Base-by-base conservation (phyloP, 495 filamentous ascomycete species). In the Neurospora tetrasperma region DNA sequence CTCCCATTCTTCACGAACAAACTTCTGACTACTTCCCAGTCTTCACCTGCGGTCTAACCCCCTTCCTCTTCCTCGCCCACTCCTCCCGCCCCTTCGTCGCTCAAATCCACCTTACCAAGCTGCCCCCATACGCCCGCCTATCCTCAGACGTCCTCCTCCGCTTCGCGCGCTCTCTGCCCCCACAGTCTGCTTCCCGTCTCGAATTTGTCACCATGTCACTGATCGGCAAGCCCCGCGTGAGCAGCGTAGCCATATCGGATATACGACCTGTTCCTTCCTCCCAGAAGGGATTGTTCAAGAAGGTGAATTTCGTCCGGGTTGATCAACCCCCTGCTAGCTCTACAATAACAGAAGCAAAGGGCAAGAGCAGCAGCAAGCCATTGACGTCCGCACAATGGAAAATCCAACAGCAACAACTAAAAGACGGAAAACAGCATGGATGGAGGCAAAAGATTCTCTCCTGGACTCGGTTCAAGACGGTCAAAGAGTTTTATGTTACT, bases 131-230 rank as follows among this genome's bases (percentile, higher is more conserved):
- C 78, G 91, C 90, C n/a, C 89, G 93, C 14, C 81, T 83, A 42
- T 94, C 92, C 0, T 84, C 84, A n/a, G 89, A 91, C 14, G 82
- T 86, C 71, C 84, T 93, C n/a, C 74, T 88, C 40, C 87, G 88
- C 35, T 96, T 91, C 78, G 85, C 86, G 0, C 85, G 85, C 70
- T 85, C 85, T 38, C 82, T 93, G 0, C 90, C 93, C 3, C 85
- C 89, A 0, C 54, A 66, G 7, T 66, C 54, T 0, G 84, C 85
- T 10, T 89, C 91, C 1, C 84, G 83, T 38, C 76, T 97, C 2
- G 89, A 91, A 40, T 81, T 96, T 48, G 90, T 87, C 20, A 94
- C 90, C 16, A 90, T 94, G 84, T 89, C 88, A 35, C 83, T 91
- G 66, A 84, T 88, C 73, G 89, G 89, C 48, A 84, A 84, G 78